Base-by-base conservation (phyloP, 73 alveolate genomes). In the Blepharisma japonicum region DNA sequence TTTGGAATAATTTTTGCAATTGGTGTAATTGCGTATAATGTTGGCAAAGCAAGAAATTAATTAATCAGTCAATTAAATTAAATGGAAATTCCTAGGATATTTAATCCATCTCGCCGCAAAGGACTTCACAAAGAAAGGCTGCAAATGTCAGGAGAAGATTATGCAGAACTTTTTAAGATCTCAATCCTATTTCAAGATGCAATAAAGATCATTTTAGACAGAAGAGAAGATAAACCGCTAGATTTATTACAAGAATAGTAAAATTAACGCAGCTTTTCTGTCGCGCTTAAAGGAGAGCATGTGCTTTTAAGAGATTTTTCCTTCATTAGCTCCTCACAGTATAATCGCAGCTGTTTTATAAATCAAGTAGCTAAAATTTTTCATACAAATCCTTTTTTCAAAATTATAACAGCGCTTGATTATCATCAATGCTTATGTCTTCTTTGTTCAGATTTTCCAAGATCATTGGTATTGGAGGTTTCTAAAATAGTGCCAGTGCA, bases 261-360 rank as follows among this genome's bases (percentile, higher is more conserved):
- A 61, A 25, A 25, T 9, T 61, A 8, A 61, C 46, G 14, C 74
- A 61, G 74, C 68, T 82, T 89, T 67, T 68, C 77, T 2, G 56
- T 89, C 0, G 81, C 93, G 14, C 80, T 89, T 6, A 89, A 82
- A 61, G 96, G 96, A 20, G 96, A 89, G 81, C 96, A 89, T 46
- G 77, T 89, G 4, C 72, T 89, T 4, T 74, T 89, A 38, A 76
- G 96, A 55, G 96, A 89, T 45, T 83, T 77, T 66, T 90, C 87
- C 7, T 89, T 89, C 77, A 89, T 89, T 21, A 78, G 84, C 55
- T 90, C 93, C 2, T 80, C 96, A 11, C 88, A 86, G 2, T 76
- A 85, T n/a, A 89, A 89, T 71, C 77, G 96, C 67, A 83, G 72
- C 67, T 86, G 91, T 56, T 89, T 89, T 84, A 84, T 89, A 18